Evolutionary conservation across 495 filamentous ascomycete genomes (phyloP).

Genomic region (Aspergillus leporis): DNA sequence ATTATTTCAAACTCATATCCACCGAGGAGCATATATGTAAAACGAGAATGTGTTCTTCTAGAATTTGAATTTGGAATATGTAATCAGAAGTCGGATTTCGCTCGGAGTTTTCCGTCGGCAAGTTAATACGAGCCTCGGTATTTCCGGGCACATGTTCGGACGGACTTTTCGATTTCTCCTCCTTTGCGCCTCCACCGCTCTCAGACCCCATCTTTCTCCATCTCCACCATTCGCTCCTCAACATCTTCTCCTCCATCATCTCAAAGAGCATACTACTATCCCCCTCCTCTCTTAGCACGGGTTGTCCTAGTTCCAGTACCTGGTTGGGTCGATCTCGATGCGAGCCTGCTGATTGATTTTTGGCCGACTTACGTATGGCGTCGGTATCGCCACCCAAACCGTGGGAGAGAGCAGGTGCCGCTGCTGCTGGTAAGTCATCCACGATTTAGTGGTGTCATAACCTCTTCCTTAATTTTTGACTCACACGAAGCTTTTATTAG

Average conservation of each 20-base stretch:
- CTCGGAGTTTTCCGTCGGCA: constrained; percentile 12
- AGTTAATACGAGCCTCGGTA: constrained; percentile 8
- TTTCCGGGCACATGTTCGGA: constrained; percentile 8
- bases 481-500: constrained; percentile 23
- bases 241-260: constrained; percentile 14
- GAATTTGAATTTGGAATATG: too few species aligned
- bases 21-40: neutral
- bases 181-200: constrained; percentile 9
- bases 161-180: constrained; percentile 10
- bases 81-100: neutral
- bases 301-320: constrained; percentile 2
- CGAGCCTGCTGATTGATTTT: constrained; percentile 29
- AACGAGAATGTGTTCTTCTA: too few species aligned
- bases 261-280: neutral
- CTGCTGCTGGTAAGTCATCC: constrained; percentile 48
- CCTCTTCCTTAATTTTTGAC: constrained; percentile 10
- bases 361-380: constrained; percentile 39
- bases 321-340: constrained; percentile 29
- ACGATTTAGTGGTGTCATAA: neutral
- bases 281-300: neutral
- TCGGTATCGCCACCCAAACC: constrained; percentile 89
- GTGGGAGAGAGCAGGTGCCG: constrained; percentile 80
- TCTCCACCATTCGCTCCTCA: constrained; percentile 13
- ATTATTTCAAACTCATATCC: neutral
- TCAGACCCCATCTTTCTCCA: constrained; percentile 9